Conservation (phyloP, 2,329 filamentous ascomycete genomes). For the Rhynchosporium graminicola region DNA sequence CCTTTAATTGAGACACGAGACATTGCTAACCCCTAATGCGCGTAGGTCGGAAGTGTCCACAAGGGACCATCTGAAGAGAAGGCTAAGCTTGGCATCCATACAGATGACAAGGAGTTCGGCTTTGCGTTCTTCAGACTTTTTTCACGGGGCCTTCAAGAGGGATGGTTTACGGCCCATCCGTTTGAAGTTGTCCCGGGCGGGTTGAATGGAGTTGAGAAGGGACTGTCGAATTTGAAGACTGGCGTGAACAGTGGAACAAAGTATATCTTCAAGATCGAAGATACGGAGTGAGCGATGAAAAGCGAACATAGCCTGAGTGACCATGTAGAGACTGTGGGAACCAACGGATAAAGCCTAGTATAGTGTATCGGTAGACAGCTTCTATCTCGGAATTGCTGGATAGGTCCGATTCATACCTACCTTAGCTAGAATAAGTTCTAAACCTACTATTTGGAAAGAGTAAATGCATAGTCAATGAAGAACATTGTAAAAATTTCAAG, state of each 20-base stretch:
- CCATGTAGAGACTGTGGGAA: too few species aligned
- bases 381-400: not conserved
- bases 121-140: conserved; percentile 35
- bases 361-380: not conserved
- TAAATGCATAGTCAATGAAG: not conserved
- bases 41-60: conserved; percentile 30
- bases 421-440: not conserved
- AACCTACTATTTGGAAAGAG: not conserved
- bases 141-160: conserved; percentile 48
- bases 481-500: not conserved
- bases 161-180: conserved; percentile 52
- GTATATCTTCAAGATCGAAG: conserved; percentile 54
- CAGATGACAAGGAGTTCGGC: conserved; percentile 34
- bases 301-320: not conserved
- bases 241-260: conserved; percentile 65
- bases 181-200: conserved; percentile 53
- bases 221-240: conserved; percentile 54
- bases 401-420: not conserved
- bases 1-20: too few species aligned
- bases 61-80: conserved; percentile 21
- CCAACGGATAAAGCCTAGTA: not conserved
- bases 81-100: conserved; percentile 29
- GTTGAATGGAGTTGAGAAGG: conserved; percentile 50
- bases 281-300: conserved; percentile 31
- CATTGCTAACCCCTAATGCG: too few species aligned